Base-by-base conservation (phyloP, 192 early-diverging fungal species). In the Linnemannia elongata region DNA sequence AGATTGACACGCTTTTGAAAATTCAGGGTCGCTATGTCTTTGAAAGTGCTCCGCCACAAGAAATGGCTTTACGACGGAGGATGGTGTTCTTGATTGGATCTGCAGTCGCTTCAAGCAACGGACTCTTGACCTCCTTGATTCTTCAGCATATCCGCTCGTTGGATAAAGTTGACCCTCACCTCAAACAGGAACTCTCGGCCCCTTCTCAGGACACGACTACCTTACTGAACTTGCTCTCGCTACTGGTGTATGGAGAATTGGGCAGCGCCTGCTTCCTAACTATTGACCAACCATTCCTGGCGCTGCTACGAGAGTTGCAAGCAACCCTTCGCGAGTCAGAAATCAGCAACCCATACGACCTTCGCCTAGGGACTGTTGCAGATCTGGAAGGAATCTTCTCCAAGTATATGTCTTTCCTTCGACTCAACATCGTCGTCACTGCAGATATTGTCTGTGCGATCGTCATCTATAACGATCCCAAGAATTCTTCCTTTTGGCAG, bases 381-480 rank as follows among this genome's bases (percentile, higher is more conserved):
- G 30, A 66, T 13, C 22, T 83, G 10, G 69, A 22, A 45, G 24
- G n/a, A 15, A 45, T 72, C 3, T 27, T 82, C 24, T 10, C 17
- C 4, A 77, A 39, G 6, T 79, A 38, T 60, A 1, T 22, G 35
- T 20, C 63, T 0, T 20, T 79, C 17, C 57, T 79, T 13, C 47
- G 22, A 33, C 0, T 79, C 41, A 75, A 84, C 22, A 35, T 35
- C 18, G 41, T 74, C 18, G 36, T 84, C n/a, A 9, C 69, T 42
- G 82, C 77, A 1, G 72, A 84, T n/a, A 39, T 84, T 15, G 52
- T 84, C 22, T 84, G 77, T 39, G 82, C 76, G 9, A 7, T 79
- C 5, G 76, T 72, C 22, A 0, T 75, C 4, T 57, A 39, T 27
- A 30, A 60, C 12, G 68, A 69, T 38, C 24, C 36, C 36, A 63